These are phyloP conservation scores for Thelonectria discophora DNA, from an alignment of 2,329 filamentous ascomycete species.

Conservation along the genomic window DNA sequence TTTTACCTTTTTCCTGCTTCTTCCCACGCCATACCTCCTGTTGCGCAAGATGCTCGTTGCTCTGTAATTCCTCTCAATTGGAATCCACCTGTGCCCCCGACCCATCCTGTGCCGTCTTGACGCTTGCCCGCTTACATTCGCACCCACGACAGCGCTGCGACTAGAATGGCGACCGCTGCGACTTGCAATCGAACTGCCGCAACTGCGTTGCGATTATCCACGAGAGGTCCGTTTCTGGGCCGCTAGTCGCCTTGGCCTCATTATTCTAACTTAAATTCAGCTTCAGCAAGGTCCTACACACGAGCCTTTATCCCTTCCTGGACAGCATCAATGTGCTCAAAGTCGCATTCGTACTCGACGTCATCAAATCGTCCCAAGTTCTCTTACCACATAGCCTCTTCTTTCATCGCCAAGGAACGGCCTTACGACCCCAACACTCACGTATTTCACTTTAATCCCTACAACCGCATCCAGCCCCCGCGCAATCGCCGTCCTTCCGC, in stretches of 20 bases:
- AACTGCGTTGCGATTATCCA: slow-evolving; percentile 35
- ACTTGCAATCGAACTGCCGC: slow-evolving; percentile 35
- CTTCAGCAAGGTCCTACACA: slow-evolving; percentile 21
- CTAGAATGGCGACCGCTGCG: slow-evolving; percentile 37
- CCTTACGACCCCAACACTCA: slow-evolving; percentile 74
- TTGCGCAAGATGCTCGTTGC: slow-evolving; percentile 17
- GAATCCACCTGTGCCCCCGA: slow-evolving; percentile 3
- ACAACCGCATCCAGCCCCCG: slow-evolving; percentile 65
- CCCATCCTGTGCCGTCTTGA: slow-evolving; percentile 7
- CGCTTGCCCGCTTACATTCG: slow-evolving; percentile 1
- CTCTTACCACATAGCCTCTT: slow-evolving; percentile 76
- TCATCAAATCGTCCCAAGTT: slow-evolving; percentile 52
- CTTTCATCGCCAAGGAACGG: slow-evolving; percentile 77
- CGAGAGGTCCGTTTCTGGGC: slow-evolving; percentile 33
- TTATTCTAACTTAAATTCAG: slow-evolving; percentile 31
- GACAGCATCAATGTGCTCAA: slow-evolving; percentile 31
- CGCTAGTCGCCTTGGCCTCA: not conserved
- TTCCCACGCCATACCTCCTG: slow-evolving; percentile 1
- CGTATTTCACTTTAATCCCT: slow-evolving; percentile 76
- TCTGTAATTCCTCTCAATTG: slow-evolving; percentile 8
- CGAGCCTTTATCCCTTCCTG: slow-evolving; percentile 18
- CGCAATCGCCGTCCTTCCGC: slow-evolving; percentile 46
- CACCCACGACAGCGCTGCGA: not conserved
- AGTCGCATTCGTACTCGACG: slow-evolving; percentile 39
- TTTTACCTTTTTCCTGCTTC: not conserved